These are phyloP conservation scores for Cyclotella choctawhatcheeana DNA, from an alignment of 108 stramenopile species.

Conservation along the genomic window DNA sequence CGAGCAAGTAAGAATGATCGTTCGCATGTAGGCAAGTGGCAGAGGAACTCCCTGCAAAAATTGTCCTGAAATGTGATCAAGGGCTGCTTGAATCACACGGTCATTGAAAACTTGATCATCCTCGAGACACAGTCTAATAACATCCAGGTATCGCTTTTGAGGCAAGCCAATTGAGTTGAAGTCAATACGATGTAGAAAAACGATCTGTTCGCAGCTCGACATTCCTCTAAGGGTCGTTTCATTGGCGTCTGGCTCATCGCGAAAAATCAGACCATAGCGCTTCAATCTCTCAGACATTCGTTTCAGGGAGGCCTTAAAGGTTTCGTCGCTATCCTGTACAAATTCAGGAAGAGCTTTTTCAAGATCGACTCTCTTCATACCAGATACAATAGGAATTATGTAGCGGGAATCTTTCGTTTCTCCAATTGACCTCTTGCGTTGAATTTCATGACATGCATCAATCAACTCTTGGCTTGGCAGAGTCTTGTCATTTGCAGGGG, in stretches of 20 bases:
- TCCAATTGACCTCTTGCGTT: conserved; percentile 60
- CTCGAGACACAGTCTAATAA: conserved; percentile 77
- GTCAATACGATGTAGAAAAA: conserved; percentile 84
- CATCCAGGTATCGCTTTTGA: conserved; percentile 83
- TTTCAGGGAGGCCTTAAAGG: conserved; percentile 71
- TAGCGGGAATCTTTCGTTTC: conserved; percentile 74
- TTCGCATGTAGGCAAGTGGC: conserved; percentile 90
- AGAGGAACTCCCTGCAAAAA: conserved; percentile 72
- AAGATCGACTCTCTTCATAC: conserved; percentile 73
- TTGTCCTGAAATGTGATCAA: conserved; percentile 80
- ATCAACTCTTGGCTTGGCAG: conserved; percentile 74
- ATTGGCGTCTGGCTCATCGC: conserved; percentile 73
- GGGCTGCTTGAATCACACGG: conserved; percentile 74
- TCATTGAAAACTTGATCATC: conserved; percentile 83
- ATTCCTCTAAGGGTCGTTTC: conserved; percentile 73
- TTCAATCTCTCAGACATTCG: conserved; percentile 78
- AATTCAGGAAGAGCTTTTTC: conserved; percentile 66
- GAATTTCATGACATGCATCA: conserved; percentile 85
- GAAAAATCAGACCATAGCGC: conserved; percentile 77
- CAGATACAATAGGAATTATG: conserved; percentile 79
- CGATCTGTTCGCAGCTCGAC: conserved; percentile 85
- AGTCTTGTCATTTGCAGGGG: conserved; percentile 57
- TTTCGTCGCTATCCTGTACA: conserved; percentile 70
- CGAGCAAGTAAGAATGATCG: conserved; percentile 84
- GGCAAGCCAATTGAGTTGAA: conserved; percentile 75